Base-by-base conservation (phyloP, 345 rosid genomes). In the Ceriops tagal region DNA sequence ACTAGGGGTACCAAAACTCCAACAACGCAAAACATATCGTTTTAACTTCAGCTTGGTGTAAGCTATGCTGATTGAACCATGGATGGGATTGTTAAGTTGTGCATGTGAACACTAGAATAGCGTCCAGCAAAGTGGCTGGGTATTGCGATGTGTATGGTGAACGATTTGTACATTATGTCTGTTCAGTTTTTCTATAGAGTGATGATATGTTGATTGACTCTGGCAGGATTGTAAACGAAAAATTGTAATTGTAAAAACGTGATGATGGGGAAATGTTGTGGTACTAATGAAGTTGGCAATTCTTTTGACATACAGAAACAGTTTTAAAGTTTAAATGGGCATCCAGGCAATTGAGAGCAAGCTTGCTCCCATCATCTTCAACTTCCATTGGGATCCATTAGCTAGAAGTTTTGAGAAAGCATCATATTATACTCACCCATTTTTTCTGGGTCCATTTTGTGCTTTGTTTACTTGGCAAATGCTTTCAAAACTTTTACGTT, bases 161-260 rank as follows among this genome's bases (percentile, higher is more conserved):
- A 61, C 56, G 37, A 34, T 55, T 72, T 71, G 79, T 79, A 75
- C 53, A 68, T 66, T 78, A 68, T 71, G 66, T 52, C 46, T 66
- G 69, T 37, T 74, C 10, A 65, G 70, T 56, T 68, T 75, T 77
- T 53, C 53, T 5, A 67, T 64, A 37, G 72, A 65, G 73, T 60
- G 64, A 67, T 63, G 58, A 39, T 30, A 60, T 68, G 64, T 72
- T 61, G 58, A 69, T 53, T 75, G 53, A 47, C 71, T 77, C 73
- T 59, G 64, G 71, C 11, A 58, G 32, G 64, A 65, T 37, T 63
- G 72, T 68, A 34, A 62, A 64, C 28, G 35, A 30, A 62, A 61
- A 61, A 46, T 46, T 20, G 32, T 32, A 66, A 31, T 47, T 34
- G 37, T 1, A 34, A 34, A 34, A 34, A 13, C 16, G 49, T 13